Conservation (phyloP, 176 grass and related monocot genomes). For the Oryza officinalis region DNA sequence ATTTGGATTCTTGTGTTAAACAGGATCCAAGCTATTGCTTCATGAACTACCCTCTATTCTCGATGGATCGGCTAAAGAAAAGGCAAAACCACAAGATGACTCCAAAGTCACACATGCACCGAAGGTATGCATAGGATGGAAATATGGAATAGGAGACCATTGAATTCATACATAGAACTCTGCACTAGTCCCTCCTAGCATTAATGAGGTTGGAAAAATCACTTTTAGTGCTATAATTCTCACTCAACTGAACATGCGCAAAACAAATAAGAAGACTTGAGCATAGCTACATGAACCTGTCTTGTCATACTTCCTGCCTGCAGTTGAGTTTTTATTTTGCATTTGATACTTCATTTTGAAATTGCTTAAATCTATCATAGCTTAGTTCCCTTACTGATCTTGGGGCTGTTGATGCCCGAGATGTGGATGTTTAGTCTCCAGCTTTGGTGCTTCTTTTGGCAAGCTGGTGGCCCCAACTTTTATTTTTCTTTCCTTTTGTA, state of each 20-base stretch:
- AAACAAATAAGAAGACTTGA: background rate
- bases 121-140: constrained; percentile 49
- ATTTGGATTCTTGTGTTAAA: constrained; percentile 34
- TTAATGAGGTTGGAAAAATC: background rate
- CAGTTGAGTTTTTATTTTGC: background rate
- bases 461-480: no score
- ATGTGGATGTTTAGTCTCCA: no score
- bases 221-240: background rate
- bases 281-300: constrained; percentile 16
- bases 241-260: background rate
- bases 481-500: no score
- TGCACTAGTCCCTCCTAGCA: background rate
- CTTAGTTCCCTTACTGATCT: no score
- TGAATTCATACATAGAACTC: background rate
- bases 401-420: no score
- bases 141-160: background rate
- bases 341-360: background rate
- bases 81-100: constrained; percentile 79
- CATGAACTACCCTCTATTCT: constrained; percentile 76
- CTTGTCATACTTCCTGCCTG: constrained; percentile 15
- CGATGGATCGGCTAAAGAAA: constrained; percentile 80
- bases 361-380: background rate
- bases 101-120: constrained; percentile 79
- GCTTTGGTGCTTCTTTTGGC: no score
- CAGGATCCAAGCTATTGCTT: constrained; percentile 75